Evolutionary conservation across 805 yeast species (phyloP).

Genomic region (Saccharomycopsis synnaedendra): DNA sequence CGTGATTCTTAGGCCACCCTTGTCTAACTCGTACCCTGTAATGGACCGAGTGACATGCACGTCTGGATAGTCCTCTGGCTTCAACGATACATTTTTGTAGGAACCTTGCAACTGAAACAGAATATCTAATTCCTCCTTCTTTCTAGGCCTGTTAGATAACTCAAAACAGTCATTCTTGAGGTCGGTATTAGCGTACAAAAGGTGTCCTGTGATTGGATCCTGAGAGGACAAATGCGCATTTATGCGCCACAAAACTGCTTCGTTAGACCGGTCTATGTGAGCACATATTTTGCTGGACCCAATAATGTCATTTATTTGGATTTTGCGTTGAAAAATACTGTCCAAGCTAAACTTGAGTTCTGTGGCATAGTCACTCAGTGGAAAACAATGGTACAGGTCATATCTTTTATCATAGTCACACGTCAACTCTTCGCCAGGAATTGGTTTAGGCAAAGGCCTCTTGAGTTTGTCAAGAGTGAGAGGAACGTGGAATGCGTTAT

Average conservation of each 20-base stretch:
- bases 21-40: conserved; percentile 85
- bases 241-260: conserved; percentile 4
- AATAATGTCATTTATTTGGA: conserved; percentile 41
- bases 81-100: not conserved
- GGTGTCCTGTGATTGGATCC: conserved; percentile 5
- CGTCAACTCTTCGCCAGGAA: conserved; percentile 52
- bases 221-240: conserved; percentile 10
- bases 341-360: conserved; percentile 39
- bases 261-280: conserved; percentile 22
- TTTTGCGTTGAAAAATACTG: conserved; percentile 58
- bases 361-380: conserved; percentile 40
- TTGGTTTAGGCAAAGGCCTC: conserved; percentile 74
- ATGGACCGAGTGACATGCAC: conserved; percentile 71
- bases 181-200: conserved; percentile 13
- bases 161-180: conserved; percentile 12
- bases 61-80: conserved; percentile 6
- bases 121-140: conserved; percentile 12
- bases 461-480: conserved; percentile 49
- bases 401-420: conserved; percentile 55
- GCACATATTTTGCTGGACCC: conserved; percentile 29
- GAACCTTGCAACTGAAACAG: conserved; percentile 8
- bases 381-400: conserved; percentile 69
- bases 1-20: conserved; percentile 78
- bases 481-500: conserved; percentile 61
- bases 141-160: conserved; percentile 6